Base-by-base conservation (phyloP, 1,139 yeast species). In the Williopsis jadinii region DNA sequence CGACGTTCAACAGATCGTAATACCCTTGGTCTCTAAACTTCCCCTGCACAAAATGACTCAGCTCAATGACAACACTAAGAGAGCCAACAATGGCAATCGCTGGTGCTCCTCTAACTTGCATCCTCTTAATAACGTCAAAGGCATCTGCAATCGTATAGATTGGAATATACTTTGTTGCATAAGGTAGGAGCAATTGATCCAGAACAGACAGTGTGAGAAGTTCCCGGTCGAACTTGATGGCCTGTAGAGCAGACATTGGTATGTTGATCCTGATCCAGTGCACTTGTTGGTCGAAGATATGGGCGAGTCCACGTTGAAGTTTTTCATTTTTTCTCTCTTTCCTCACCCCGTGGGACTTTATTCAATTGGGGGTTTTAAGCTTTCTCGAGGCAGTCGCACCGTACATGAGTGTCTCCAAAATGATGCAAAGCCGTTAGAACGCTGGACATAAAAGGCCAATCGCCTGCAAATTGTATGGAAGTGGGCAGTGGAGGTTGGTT, bases 31-130 rank as follows among this genome's bases (percentile, higher is more conserved):
- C 32, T 4, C 49, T 43, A 30, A 52, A 50, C 13, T 47, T 50
- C 4, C 54, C 55, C 26, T 44, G 37, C 19, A 69, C 36, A 19
- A 49, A 61, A 28, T 58, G 56, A 32, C 62, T 48, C 9, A 80
- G 63, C 49, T 90, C 96, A 12, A 84, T 80, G 1, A 86, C 81
- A n/a, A 90, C 73, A 2, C 96, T 75, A 46, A 88, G 72, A 1
- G 90, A 80, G 10, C 96, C 97, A 3, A 92, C 97, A 43, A 92
- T 85, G 44, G 97, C 97, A 57, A 92, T 92, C 3, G 97, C 97
- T 0, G 98, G 98, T 0, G 98, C 98, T 19, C 98, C 98, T 59
- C 98, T 75, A 5, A 94, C 97, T 56, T 85, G 88, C 98, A 92
- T 92, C 46, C 71, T 71, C 59, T 80, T 82, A 60, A 92, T 92